Evolutionary conservation across 2,329 filamentous ascomycete species (phyloP), one percentile per base, ranked within the genome.

Genomic region (Ceratocystis diversiconidia): DNA sequence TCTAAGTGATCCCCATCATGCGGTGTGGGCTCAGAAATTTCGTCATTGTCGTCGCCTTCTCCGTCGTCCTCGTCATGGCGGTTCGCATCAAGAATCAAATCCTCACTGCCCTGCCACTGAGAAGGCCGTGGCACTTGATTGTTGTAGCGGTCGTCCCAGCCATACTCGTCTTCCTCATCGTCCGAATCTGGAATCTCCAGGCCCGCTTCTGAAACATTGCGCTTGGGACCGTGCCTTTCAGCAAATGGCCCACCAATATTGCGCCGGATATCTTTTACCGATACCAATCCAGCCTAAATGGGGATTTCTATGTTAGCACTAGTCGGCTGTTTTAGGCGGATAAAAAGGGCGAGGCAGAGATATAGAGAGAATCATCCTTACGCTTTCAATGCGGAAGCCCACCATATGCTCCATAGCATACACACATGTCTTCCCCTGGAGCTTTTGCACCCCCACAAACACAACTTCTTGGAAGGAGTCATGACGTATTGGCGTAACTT

Each of bases 71-170:
- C 69, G 48, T 74, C 73, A 8, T 72, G 72, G 66, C 75, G 76
- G 60, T 75, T 74, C 57, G 78, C 77, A 61, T 79, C 79, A 3
- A 85, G 75, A 44, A 86, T 74, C 57, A 85, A 75, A 70, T 86
- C 84, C 70, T 87, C 84, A 69, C 83, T 86, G 22, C 84, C 84
- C 73, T 86, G 84, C 82, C 83, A 86, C 72, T 86, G 84, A 7
- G 83, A 82, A n/a, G 83, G 83, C 73, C 80, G 80, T 2, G 75
- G 76, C 10, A 84, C 83, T 70, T 85, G 75, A 62, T 80, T 79
- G 65, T 82, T 80, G 66, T 87, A 85, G 70, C 86, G 84, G 57
- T 84, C 82, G 48, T 81, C 81, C 87, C 87, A 90, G 15, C 85
- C 86, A 71, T 89, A 89, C 70, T 88, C 84, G 69, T 89, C 86